Evolutionary conservation across 371 early-diverging fungal species (phyloP).

Genomic region (Capniomyces stellatus): DNA sequence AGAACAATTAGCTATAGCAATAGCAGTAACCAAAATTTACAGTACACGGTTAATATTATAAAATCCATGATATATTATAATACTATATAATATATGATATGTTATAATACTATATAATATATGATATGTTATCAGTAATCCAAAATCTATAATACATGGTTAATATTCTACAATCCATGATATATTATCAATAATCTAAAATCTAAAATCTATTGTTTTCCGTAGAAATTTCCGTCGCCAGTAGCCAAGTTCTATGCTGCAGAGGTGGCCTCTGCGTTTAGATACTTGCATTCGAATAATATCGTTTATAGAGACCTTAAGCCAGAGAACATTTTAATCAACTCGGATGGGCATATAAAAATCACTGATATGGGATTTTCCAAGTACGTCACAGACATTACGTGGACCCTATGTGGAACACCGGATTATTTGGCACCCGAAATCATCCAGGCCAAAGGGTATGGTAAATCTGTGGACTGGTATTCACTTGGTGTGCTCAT

Average conservation of each 20-base stretch:
- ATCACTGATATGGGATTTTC: constrained; percentile 99
- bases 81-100: no score
- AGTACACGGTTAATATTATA: no score
- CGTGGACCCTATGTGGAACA: constrained; percentile 98
- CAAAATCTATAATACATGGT: no score
- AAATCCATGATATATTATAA: no score
- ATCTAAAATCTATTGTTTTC: no score
- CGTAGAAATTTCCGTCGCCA: constrained; percentile 60
- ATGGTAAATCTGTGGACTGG: constrained; percentile 92
- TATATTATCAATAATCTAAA: no score
- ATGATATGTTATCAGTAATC: no score
- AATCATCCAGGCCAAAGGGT: constrained; percentile 89
- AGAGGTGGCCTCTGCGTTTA: constrained; percentile 54
- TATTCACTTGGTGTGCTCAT: constrained; percentile 92
- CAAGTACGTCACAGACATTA: constrained; percentile 80
- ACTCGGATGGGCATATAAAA: constrained; percentile 87
- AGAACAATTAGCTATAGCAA: no score
- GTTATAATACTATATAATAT: no score
- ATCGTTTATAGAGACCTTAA: constrained; percentile 95
- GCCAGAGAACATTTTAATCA: constrained; percentile 75
- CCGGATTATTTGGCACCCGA: constrained; percentile 98
- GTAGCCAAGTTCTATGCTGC: constrained; percentile 71
- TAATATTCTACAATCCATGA: no score
- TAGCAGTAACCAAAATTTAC: no score
- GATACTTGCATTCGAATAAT: constrained; percentile 73